A percentile compares a stretch with the other conserved stretches of the same genome.
Evolutionary conservation across 2,329 filamentous ascomycete species (phyloP).

Genomic region (Nannizzia gypsea): DNA sequence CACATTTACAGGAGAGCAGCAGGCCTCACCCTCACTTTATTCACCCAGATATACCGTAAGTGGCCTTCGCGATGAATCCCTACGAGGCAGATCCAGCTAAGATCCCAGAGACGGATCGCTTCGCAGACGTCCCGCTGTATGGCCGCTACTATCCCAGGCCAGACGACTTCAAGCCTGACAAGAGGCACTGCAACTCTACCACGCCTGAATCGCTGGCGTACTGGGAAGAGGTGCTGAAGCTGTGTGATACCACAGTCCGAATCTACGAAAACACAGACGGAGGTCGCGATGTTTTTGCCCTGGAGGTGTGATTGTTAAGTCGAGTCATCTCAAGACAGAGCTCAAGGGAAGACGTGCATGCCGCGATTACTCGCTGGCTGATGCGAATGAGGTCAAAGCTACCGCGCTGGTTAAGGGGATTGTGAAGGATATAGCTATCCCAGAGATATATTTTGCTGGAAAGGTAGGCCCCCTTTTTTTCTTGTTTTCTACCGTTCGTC

Average conservation of each 20-base stretch:
- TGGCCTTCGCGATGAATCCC: background rate
- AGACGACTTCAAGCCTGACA: constrained; percentile 27
- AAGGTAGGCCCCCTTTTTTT: background rate
- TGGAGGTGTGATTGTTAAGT: constrained; percentile 28
- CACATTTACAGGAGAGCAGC: too few species aligned
- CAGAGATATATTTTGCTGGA: background rate
- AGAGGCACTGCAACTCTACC: constrained; percentile 24
- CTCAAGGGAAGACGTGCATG: background rate
- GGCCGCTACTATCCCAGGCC: constrained; percentile 26
- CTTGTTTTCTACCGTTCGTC: background rate
- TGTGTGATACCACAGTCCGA: constrained; percentile 19
- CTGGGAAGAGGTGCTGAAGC: constrained; percentile 26
- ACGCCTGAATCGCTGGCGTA: constrained; percentile 23
- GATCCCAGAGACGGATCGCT: background rate
- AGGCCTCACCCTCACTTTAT: too few species aligned
- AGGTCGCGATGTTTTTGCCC: constrained; percentile 25
- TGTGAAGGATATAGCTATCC: background rate
- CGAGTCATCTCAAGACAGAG: constrained; percentile 18
- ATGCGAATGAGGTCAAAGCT: constrained; percentile 10
- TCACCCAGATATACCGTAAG: too few species aligned
- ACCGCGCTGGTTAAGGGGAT: constrained; percentile 26
- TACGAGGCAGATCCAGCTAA: background rate
- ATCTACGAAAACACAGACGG: constrained; percentile 24
- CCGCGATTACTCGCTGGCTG: background rate
- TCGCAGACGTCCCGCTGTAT: constrained; percentile 22